Base-by-base conservation (phyloP, 2,329 filamentous ascomycete genomes). In the Aureobasidium uvarum region DNA sequence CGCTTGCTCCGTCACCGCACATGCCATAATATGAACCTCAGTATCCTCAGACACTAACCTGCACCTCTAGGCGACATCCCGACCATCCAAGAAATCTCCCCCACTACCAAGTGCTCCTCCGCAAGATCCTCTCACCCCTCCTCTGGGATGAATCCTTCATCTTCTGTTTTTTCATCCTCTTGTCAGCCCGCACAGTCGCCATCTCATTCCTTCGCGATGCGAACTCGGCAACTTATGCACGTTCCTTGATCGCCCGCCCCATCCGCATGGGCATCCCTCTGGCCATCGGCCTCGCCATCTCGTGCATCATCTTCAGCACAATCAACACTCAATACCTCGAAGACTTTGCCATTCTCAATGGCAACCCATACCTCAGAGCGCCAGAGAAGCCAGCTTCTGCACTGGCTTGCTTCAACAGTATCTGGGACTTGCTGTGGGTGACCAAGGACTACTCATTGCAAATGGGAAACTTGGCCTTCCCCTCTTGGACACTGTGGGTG, bases 361-460 rank as follows among this genome's bases (percentile, higher is more conserved):
- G 41, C 13, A 64, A 56, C 20, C 51, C 62, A 2, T 55, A 23
- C n/a, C 31, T 64, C 0, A 6, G 41, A 8, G 50, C 62, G 1
- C 62, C 62, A 0, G 62, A 64, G 28, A 25, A 20, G 7, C 62
- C 62, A 13, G 51, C 28, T 5, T 20, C 23, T 39, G 62, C 62
- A 11, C 28, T 58, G 28, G 51, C 62, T 28, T 54, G 39, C 13
- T 80, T 80, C 74, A 81, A 81, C 72, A 77, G 76, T 6, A 71
- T 81, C 14, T 81, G 80, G 71, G 74, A 80, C 41, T 66, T 81
- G 38, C 81, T 81, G 71, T 81, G 80, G 78, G 70, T 76, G 28
- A 76, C 74, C 25, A 76, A 77, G 50, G 62, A 70, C 18, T 79
- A 77, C 64, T 67, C 68, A 23, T 68, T 67, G 10, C 77, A 80